phyloP scores from a whole-genome alignment of 2,329 filamentous ascomycete species.

The Endoconidiophora laricicola region DNA sequence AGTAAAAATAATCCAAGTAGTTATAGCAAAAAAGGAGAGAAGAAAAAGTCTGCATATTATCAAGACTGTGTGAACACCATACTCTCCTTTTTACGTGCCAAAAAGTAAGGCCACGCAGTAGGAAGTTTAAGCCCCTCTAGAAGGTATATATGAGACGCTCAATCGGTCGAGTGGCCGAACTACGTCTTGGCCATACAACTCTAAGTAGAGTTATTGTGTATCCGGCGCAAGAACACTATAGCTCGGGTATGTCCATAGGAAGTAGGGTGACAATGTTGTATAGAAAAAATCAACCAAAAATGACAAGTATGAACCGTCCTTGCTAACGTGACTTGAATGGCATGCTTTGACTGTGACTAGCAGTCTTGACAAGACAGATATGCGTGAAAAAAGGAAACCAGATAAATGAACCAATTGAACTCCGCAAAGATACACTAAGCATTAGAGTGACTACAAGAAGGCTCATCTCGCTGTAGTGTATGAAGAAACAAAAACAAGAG shows the following conservation, averaged over 20 bases:
- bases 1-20: neutral
- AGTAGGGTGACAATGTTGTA: neutral
- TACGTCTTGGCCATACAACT: too few species aligned
- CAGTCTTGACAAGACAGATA: neutral
- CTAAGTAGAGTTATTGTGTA: too few species aligned
- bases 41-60: neutral
- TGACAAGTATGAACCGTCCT: constrained; percentile 4
- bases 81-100: too few species aligned
- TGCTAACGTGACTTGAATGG: neutral
- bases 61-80: too few species aligned
- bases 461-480: too few species aligned
- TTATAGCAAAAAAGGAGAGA: constrained; percentile 1
- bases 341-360: too few species aligned
- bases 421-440: neutral
- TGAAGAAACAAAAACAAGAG: neutral
- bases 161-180: too few species aligned
- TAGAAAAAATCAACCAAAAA: neutral
- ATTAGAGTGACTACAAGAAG: neutral
- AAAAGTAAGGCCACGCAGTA: too few species aligned
- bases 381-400: neutral
- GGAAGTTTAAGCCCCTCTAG: too few species aligned
- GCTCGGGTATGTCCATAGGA: constrained; percentile 3
- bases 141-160: too few species aligned
- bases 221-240: constrained; percentile 1
- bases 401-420: neutral